These are phyloP conservation scores for Xylaria bambusicola DNA, from an alignment of 495 filamentous ascomycete genomes.

Conservation along the genomic window DNA sequence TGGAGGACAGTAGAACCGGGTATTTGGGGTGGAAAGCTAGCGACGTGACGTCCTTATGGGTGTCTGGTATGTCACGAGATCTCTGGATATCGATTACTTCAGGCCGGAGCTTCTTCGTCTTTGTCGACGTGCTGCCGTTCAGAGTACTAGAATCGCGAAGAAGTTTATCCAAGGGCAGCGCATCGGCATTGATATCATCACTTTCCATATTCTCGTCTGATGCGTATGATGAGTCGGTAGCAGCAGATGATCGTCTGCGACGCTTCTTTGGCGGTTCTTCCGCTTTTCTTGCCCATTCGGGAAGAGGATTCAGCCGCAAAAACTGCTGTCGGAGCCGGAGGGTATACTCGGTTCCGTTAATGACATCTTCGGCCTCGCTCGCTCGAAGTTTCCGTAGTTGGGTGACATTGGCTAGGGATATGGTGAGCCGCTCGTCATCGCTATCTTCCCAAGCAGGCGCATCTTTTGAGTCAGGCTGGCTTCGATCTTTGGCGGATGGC, in stretches of 20 bases:
- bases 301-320: slow-evolving; percentile 74
- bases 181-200: slow-evolving; percentile 61
- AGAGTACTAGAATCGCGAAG: slow-evolving; percentile 67
- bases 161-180: slow-evolving; percentile 76
- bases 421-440: slow-evolving; percentile 83
- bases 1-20: slow-evolving; percentile 86
- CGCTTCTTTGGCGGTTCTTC: slow-evolving; percentile 50
- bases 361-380: slow-evolving; percentile 78
- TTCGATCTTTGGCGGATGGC: slow-evolving; percentile 41
- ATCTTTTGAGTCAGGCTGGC: slow-evolving; percentile 35
- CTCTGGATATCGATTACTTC: slow-evolving; percentile 84
- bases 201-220: slow-evolving; percentile 59
- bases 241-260: slow-evolving; percentile 52
- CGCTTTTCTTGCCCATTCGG: slow-evolving; percentile 70
- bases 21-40: slow-evolving; percentile 86
- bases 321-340: slow-evolving; percentile 78
- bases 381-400: slow-evolving; percentile 78
- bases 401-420: slow-evolving; percentile 75
- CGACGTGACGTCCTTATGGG: slow-evolving; percentile 72
- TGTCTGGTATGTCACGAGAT: slow-evolving; percentile 53
- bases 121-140: slow-evolving; percentile 42
- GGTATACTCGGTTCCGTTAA: slow-evolving; percentile 84
- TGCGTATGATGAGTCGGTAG: slow-evolving; percentile 44
- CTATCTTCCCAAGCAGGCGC: slow-evolving; percentile 86
- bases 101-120: slow-evolving; percentile 70